phyloP scores from a whole-genome alignment of 768 basidiomycete species.

The Lactifluus piperatus region DNA sequence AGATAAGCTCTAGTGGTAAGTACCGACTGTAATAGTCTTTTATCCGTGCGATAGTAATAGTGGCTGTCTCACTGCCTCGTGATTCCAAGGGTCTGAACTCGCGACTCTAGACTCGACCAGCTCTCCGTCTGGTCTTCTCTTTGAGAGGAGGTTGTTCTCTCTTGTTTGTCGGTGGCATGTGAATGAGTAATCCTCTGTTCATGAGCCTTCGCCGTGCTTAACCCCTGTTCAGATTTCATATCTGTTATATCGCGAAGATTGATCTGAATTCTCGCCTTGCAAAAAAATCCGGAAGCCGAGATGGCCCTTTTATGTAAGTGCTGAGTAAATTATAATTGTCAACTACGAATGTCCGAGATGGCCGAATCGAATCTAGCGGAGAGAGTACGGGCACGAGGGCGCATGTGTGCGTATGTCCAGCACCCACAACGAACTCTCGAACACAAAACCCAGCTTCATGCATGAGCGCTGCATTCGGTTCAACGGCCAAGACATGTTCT shows the following conservation, averaged over 20 bases:
- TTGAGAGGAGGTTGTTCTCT: not conserved
- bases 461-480: too few relatives aligned
- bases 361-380: too few relatives aligned
- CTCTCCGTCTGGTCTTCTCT: not conserved
- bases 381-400: too few relatives aligned
- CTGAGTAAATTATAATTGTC: not conserved
- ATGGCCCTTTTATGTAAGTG: not conserved
- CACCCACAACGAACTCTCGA: not conserved
- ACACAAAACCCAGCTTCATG: too few relatives aligned
- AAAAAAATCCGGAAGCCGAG: not conserved
- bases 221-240: not conserved
- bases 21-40: not conserved
- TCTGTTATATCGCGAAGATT: not conserved
- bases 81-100: not conserved
- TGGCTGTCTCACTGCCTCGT: not conserved
- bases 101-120: not conserved
- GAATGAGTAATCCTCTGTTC: not conserved
- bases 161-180: not conserved
- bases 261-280: not conserved
- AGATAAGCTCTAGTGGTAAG: not conserved
- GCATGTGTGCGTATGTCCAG: too few relatives aligned
- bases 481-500: too few relatives aligned
- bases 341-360: not conserved
- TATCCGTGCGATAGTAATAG: not conserved
- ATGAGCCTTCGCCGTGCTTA: not conserved